phyloP scores from a whole-genome alignment of 129 eudicot species.

The Escallonia herrerae region DNA sequence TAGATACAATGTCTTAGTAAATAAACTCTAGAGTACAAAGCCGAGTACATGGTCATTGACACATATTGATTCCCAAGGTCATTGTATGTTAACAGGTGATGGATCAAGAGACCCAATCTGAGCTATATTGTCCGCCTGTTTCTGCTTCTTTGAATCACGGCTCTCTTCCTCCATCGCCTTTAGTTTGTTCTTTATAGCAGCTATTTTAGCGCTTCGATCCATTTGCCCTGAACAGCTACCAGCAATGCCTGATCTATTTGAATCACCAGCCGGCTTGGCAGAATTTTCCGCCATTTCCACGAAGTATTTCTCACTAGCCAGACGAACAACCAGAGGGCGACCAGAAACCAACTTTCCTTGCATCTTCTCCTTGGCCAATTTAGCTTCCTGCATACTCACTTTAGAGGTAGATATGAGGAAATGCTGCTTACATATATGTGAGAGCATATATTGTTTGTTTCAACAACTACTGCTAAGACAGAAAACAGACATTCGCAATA shows the following conservation, averaged over 20 bases:
- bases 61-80: too few relatives aligned
- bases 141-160: conserved; percentile 50
- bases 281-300: conserved; percentile 30
- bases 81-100: background rate
- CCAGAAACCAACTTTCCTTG: conserved; percentile 76
- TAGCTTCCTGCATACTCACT: conserved; percentile 99
- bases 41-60: too few relatives aligned
- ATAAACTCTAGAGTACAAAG: too few relatives aligned
- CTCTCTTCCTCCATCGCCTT: conserved; percentile 61
- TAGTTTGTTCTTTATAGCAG: conserved; percentile 80
- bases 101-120: background rate
- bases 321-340: conserved; percentile 73
- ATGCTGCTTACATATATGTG: background rate
- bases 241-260: conserved; percentile 21
- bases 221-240: conserved; percentile 33
- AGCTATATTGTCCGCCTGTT: conserved; percentile 15
- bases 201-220: conserved; percentile 69
- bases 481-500: conserved; percentile 10
- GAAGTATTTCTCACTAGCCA: conserved; percentile 53
- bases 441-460: too few relatives aligned
- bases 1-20: too few relatives aligned
- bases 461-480: too few relatives aligned
- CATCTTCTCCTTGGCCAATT: conserved; percentile 71
- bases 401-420: conserved; percentile 45
- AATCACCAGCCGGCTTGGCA: conserved; percentile 29